These are phyloP conservation scores for Cryptococcus sp. DNA, from an alignment of 1,284 basidiomycete species.

Conservation along the genomic window DNA sequence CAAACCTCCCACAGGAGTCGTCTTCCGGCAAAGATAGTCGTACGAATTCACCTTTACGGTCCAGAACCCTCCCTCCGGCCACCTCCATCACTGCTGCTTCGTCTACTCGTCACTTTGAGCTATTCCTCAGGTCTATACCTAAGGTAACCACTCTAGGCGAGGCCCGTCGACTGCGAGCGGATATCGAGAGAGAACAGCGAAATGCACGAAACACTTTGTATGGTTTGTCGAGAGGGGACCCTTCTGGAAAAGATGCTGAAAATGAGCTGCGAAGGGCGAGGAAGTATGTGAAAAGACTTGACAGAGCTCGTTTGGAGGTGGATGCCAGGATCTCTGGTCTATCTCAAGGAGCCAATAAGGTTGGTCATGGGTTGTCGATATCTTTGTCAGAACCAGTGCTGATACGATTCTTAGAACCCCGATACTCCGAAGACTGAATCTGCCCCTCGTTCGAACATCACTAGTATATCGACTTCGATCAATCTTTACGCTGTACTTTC, in stretches of 20 bases:
- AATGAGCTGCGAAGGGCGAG: constrained; percentile 44
- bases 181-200: constrained; percentile 80
- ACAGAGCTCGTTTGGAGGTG: constrained; percentile 76
- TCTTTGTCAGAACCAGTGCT: not conserved
- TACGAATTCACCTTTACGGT: not conserved
- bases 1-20: constrained; percentile 27
- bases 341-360: constrained; percentile 52
- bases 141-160: constrained; percentile 77
- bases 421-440: no score
- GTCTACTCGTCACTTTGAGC: constrained; percentile 70
- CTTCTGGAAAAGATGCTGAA: constrained; percentile 1
- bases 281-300: constrained; percentile 80
- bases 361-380: not conserved
- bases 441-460: no score
- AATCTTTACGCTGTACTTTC: constrained; percentile 61
- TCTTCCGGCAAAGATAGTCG: constrained; percentile 2
- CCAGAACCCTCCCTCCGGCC: constrained; percentile 3
- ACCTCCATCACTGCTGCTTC: constrained; percentile 30
- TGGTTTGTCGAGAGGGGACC: not conserved
- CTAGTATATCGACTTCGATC: not conserved
- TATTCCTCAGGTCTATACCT: constrained; percentile 77
- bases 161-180: constrained; percentile 82
- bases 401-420: not conserved
- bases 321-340: constrained; percentile 78
- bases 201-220: constrained; percentile 51